Base-by-base conservation (phyloP, 495 filamentous ascomycete species). In the Sordaria brevicollis region DNA sequence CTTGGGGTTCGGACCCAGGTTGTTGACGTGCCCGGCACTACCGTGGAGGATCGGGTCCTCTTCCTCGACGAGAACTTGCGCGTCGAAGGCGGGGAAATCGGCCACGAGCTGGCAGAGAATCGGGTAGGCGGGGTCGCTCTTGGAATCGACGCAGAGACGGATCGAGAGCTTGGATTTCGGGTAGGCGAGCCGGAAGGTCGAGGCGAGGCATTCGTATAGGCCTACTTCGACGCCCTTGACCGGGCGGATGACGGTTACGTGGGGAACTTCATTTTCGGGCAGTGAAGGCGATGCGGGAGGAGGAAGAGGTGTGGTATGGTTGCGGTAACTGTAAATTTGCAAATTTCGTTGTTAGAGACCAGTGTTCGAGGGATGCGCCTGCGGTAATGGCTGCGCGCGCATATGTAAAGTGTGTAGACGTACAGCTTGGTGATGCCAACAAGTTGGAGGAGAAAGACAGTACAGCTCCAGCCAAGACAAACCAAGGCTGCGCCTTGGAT, bases 1-100 rank as follows among this genome's bases (percentile, higher is more conserved):
- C 81, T 99, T 99, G 11, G 96, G 96, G 79, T 99, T 99, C 5
- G 96, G 96, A 0, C 96, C 96, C 66, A 99, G 83, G 67, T 87
- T 85, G 71, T 89, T 82, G 41, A 79, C 72, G 67, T 86, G 80
- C 35, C 81, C 84, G 10, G 80, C 77, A 39, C 80, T 73, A 9
- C 84, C 86, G 68, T 86, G 85, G 6, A 95, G 83, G 35, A 89
- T 79, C 0, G 92, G 90, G 77, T 99, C 95, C 69, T 97, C 92
- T 66, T 93, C 88, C 76, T 97, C 95, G n/a, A 97, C 84, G 13
- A 91, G 83, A 15, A 98, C 80, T 43, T 84, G 85, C 11, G 88
- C 90, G 79, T 97, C 91, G 76, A 89, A 86, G n/a, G 81, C 78
- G 0, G 91, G 87, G 73, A 94, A 91, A 77, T 94, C 89, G 39